Evolutionary conservation across 2,329 filamentous ascomycete species (phyloP).

Genomic region (Calonectria pseudoreteaudii): DNA sequence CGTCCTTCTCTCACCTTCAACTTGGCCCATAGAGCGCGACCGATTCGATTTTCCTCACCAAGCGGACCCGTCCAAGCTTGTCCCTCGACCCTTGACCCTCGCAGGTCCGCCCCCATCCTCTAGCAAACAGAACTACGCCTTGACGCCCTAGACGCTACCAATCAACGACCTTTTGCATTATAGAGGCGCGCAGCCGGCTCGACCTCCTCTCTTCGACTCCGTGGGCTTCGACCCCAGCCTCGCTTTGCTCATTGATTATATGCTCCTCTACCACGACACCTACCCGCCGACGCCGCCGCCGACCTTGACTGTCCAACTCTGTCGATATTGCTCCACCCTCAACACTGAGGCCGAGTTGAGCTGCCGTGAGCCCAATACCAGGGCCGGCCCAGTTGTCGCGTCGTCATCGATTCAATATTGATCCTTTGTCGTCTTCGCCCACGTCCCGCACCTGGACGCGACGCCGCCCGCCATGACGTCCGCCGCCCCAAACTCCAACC

Average conservation of each 20-base stretch:
- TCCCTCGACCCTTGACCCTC: constrained; percentile 14
- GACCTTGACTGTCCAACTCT: constrained; percentile 27
- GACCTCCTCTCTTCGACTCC: constrained; percentile 36
- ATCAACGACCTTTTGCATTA: constrained; percentile 43
- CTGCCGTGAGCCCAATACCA: constrained; percentile 42
- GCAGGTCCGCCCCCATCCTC: constrained; percentile 28
- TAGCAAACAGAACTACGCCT: constrained; percentile 36
- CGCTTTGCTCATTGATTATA: constrained; percentile 26
- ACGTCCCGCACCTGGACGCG: constrained; percentile 22
- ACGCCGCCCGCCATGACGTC: constrained; percentile 49
- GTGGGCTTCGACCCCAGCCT: constrained; percentile 34
- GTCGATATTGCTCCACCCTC: constrained; percentile 26
- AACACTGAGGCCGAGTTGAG: constrained; percentile 38
- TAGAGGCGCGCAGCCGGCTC: constrained; percentile 37
- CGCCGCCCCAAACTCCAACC: constrained; percentile 48
- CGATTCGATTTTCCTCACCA: constrained; percentile 9
- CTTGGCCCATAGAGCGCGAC: constrained; percentile 20
- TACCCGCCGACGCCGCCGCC: constrained; percentile 14
- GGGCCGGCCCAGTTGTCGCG: constrained; percentile 44
- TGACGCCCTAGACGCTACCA: constrained; percentile 44
- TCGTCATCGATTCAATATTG: constrained; percentile 28
- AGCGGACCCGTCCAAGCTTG: constrained; percentile 15
- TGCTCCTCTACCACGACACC: constrained; percentile 29
- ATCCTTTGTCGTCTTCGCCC: constrained; percentile 22
- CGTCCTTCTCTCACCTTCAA: constrained; percentile 11